phyloP scores from a whole-genome alignment of 2,329 filamentous ascomycete species.

The Pseudofabraea citricarpa region DNA sequence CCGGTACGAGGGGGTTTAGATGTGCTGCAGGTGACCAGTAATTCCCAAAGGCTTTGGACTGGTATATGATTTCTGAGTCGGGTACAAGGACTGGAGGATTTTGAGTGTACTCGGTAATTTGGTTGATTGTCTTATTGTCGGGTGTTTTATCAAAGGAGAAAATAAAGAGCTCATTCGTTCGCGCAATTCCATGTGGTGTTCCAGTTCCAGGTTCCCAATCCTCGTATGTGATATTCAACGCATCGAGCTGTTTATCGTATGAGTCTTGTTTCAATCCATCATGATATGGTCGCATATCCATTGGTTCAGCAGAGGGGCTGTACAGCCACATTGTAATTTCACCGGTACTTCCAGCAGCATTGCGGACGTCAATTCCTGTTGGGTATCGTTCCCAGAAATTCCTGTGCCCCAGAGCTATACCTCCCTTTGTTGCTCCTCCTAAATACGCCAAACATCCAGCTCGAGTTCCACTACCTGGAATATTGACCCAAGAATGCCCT shows the following conservation, averaged over 20 bases:
- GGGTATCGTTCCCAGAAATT: conserved; percentile 63
- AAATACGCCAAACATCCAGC: conserved; percentile 54
- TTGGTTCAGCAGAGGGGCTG: conserved; percentile 47
- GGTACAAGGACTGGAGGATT: conserved; percentile 47
- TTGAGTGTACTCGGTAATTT: conserved; percentile 40
- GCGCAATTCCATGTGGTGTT: conserved; percentile 51
- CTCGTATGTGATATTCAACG: conserved; percentile 59
- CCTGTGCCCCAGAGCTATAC: conserved; percentile 51
- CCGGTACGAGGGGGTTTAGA: conserved; percentile 23
- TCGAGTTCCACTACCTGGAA: conserved; percentile 46
- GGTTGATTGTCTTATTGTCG: conserved; percentile 38
- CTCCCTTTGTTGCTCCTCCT: conserved; percentile 51
- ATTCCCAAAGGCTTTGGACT: conserved; percentile 47
- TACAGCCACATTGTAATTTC: conserved; percentile 57
- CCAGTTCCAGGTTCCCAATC: conserved; percentile 52
- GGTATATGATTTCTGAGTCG: conserved; percentile 41
- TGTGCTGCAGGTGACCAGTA: conserved; percentile 45
- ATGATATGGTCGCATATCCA: conserved; percentile 54
- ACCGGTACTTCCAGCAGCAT: conserved; percentile 43
- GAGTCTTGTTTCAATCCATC: conserved; percentile 51
- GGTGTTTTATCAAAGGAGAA: conserved; percentile 49
- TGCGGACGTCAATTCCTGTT: conserved; percentile 49
- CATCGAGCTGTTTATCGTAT: conserved; percentile 54
- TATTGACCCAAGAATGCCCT: conserved; percentile 53
- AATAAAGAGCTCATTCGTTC: conserved; percentile 53